Base-by-base conservation (phyloP, 306 rosid genomes). In the Lithocarpus polystachyus region DNA sequence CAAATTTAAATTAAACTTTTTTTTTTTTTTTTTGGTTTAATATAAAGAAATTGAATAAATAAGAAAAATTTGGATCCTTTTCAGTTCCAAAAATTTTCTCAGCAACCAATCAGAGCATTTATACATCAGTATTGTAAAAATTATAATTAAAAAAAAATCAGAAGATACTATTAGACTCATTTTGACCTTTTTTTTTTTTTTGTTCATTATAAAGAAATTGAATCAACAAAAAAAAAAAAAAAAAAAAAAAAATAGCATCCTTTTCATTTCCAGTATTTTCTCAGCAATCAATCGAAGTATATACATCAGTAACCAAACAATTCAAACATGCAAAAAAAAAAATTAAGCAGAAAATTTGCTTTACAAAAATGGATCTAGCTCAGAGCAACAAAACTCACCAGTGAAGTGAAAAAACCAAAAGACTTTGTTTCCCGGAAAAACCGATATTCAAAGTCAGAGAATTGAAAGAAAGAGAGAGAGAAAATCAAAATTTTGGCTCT, bases 381-480 rank as follows among this genome's bases (percentile, higher is more conserved):
- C 19, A 26, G 79, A 79, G 71, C 86, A 29, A 8, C 31, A 82
- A 8, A 78, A 81, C 89, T 80, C 26, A 85, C 89, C 88, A 68
- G 86, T 57, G 40, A 45, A 77, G 5, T 72, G 4, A 59, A 70
- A 75, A 82, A 80, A 75, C 20, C 33, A 37, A 37, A 35, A 6
- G 2, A 68, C 59, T 43, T 19, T 55, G 45, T 7, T 7, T 37
- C 11, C 10, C 43, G 40, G 57, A 67, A 72, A 71, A 77, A 67
- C 26, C 15, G 19, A 57, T 26, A 62, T 24, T 10, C 56, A 2
- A 14, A 71, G 6, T 28, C 22, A 2, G 45, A 75, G 24, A 45
- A 12, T 57, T 71, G 54, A 5, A 24, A 15, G 52, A 37, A 37
- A 59, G 62, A 64, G 23, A 64, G n/a, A 59, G n/a, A n/a, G n/a